Evolutionary conservation across 257 asterid genomes (phyloP).

Genomic region (Nicotiana tabacum): DNA sequence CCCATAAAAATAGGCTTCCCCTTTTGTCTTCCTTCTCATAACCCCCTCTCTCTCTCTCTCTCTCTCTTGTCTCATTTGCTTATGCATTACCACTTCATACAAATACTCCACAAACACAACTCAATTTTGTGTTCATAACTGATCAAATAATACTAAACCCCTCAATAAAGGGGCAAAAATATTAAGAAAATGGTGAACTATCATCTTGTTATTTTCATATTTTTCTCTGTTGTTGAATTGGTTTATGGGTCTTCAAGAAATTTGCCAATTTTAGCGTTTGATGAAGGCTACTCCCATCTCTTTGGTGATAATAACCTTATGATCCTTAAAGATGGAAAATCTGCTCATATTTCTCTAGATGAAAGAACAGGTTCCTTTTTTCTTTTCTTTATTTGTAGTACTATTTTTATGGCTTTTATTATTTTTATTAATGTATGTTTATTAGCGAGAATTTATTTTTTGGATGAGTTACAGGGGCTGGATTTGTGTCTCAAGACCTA

Average conservation of each 20-base stretch:
- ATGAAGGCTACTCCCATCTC: constrained; percentile 83
- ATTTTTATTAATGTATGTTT: not conserved
- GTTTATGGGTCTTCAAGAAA: constrained; percentile 59
- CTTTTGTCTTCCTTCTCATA: constrained; percentile 16
- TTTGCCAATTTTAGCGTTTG: constrained; percentile 62
- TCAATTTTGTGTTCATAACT: not conserved
- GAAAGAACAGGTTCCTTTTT: constrained; percentile 62
- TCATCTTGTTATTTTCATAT: constrained; percentile 14
- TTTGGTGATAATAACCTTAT: constrained; percentile 75
- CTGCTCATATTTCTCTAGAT: constrained; percentile 63
- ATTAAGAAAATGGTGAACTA: constrained; percentile 31
- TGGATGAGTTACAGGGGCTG: constrained; percentile 53
- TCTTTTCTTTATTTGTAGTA: too few species aligned
- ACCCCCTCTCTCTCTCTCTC: constrained; percentile 12
- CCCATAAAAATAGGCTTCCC: constrained; percentile 40
- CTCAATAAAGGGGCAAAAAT: not conserved
- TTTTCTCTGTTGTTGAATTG: constrained; percentile 29
- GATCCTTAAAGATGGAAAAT: constrained; percentile 69
- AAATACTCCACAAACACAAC: not conserved
- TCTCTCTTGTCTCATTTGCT: constrained; percentile 16
- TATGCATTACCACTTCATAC: constrained; percentile 26
- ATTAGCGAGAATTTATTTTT: not conserved
- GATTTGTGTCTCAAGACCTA: constrained; percentile 85
- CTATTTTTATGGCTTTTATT: not conserved
- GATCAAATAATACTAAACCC: not conserved